Conservation (phyloP, 2,329 filamentous ascomycete genomes). For the Septoria petroselini region DNA sequence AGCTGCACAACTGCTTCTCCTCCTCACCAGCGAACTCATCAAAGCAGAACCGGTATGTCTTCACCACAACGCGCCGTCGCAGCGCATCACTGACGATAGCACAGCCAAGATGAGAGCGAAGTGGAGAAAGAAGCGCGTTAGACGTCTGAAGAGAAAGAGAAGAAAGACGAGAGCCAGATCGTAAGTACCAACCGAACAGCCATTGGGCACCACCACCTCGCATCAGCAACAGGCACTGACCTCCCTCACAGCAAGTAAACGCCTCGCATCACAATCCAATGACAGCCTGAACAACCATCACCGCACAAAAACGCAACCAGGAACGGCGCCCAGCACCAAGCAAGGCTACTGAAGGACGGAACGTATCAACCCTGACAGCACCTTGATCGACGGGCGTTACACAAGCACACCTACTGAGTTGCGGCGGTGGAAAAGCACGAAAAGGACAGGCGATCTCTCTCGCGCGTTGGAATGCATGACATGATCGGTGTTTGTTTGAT, state of each 20-base stretch:
- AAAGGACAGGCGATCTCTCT: conserved; percentile 11
- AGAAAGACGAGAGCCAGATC: conserved; percentile 99
- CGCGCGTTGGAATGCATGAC: conserved; percentile 23
- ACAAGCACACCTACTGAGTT: conserved; percentile 19
- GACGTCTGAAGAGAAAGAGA: conserved; percentile 99
- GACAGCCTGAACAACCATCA: conserved; percentile 29
- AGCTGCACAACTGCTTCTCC: conserved; percentile 15
- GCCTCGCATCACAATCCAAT: conserved; percentile 39
- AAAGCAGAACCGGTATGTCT: conserved; percentile 20
- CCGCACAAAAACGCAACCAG: conserved; percentile 28
- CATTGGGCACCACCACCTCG: conserved; percentile 4
- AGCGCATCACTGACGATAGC: conserved; percentile 12
- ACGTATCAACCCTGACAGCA: conserved; percentile 35
- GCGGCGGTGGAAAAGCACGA: conserved; percentile 20
- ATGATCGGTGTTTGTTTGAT: conserved; percentile 16
- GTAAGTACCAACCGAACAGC: conserved; percentile 57
- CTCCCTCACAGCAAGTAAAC: conserved; percentile 44
- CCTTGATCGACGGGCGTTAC: conserved; percentile 20
- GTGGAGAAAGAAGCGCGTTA: conserved; percentile 99
- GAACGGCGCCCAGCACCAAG: conserved; percentile 36
- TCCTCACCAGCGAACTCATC: conserved; percentile 23
- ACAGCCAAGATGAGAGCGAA: conserved; percentile 77
- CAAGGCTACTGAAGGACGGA: conserved; percentile 37
- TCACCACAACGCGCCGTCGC: not conserved
- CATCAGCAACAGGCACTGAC: conserved; percentile 20